phyloP scores from a whole-genome alignment of 768 basidiomycete genomes.

The Holtermannia corniformis region DNA sequence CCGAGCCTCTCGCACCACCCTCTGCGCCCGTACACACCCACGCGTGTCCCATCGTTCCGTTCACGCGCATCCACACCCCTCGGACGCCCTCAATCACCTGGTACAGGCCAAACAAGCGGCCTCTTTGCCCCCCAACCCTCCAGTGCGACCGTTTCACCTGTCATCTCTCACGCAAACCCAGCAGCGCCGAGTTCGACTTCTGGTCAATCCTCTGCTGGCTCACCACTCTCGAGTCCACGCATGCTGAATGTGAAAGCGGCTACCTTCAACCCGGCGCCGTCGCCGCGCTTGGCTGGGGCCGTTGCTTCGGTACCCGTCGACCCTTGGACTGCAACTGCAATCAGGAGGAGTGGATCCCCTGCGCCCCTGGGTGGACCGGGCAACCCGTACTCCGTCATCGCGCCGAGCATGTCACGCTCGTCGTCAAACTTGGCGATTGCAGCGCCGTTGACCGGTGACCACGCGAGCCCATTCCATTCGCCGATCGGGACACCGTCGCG shows the following conservation, averaged over 20 bases:
- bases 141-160: constrained; percentile 8
- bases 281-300: constrained; percentile 66
- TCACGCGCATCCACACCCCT: constrained; percentile 21
- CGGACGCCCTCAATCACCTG: constrained; percentile 36
- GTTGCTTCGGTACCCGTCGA: constrained; percentile 67
- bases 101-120: constrained; percentile 26
- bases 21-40: constrained; percentile 52
- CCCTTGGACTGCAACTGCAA: constrained; percentile 62
- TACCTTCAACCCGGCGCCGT: constrained; percentile 75
- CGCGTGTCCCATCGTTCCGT: constrained; percentile 39
- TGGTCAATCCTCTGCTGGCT: constrained; percentile 39
- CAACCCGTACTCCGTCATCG: constrained; percentile 5
- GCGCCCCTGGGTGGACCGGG: constrained; percentile 23
- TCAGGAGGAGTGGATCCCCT: constrained; percentile 43
- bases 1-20: constrained; percentile 59
- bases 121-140: constrained; percentile 48
- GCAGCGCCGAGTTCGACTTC: constrained; percentile 16
- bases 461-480: constrained; percentile 32
- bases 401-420: constrained; percentile 27
- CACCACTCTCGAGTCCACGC: constrained; percentile 74
- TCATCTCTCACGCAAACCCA: not conserved
- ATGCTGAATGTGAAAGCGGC: constrained; percentile 80
- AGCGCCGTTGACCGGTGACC: constrained; percentile 71
- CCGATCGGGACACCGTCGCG: constrained; percentile 31
- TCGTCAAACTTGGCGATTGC: constrained; percentile 73